Evolutionary conservation across 2,329 filamentous ascomycete species (phyloP), one percentile per base, ranked within the genome.

Genomic region (Talaromyces funiculosus): DNA sequence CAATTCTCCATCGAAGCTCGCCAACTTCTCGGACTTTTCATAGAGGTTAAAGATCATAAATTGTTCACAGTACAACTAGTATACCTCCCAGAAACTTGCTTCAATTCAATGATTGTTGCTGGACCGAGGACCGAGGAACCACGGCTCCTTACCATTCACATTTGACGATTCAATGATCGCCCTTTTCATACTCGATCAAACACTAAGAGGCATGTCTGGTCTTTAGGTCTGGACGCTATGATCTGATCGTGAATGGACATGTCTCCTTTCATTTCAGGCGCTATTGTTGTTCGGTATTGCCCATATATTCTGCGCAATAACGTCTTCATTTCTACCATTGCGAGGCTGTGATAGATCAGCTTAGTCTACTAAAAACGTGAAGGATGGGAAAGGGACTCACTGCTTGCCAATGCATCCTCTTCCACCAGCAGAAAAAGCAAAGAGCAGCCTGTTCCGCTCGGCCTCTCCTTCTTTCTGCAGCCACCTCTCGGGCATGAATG

Each of bases 181-280:
- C 7, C 7, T 18, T 2, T 18, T 49, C 24, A 51, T 31, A 57
- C 37, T 45, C 29, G 57, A 26, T 60, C 57, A 64, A 70, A 74
- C 0, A 64, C 60, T 53, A 89, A 68, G 59, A 84, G 72, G 65
- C 86, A 89, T 57, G 72, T 81, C 69, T 87, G 82, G 5, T 82
- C 84, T 43, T 79, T 70, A 0, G 86, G 86, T 51, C 86, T 78
- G 16, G 85, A 82, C 8, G 86, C 87, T 59, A 89, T 88, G 33
- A 89, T 77, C 68, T 88, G 86, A 67, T 89, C 86, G 22, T 84
- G 81, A 78, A 88, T 84, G 35, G 77, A 76, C 87, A 89, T 89
- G 24, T 79, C 79, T 31, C 78, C 80, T 5, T 73, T 73, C 65
- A 78, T 82, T 80, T 87, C 84, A 0, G 83, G 79, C 7, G 80